These are phyloP conservation scores for Magnolia officinalis DNA, from an alignment of 164 flowering plant genomes.

Conservation along the genomic window DNA sequence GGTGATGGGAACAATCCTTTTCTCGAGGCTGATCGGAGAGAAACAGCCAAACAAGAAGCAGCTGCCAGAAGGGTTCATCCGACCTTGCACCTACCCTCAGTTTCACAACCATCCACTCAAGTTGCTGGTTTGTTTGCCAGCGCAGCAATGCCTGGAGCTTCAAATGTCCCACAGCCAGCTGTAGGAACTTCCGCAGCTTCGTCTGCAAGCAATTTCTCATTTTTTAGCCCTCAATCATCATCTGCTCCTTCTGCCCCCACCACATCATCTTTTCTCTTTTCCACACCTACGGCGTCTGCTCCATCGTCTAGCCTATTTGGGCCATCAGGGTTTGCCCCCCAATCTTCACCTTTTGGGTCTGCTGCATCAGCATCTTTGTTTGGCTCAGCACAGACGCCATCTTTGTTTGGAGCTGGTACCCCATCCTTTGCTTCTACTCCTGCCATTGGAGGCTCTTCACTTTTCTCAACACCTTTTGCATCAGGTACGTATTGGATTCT, in stretches of 20 bases:
- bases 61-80: slow-evolving; percentile 94
- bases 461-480: slow-evolving; percentile 33
- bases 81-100: slow-evolving; percentile 72
- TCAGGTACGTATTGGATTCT: slow-evolving; percentile 41
- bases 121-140: slow-evolving; percentile 62
- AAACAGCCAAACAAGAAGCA: slow-evolving; percentile 88
- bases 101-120: slow-evolving; percentile 67
- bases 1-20: slow-evolving; percentile 89
- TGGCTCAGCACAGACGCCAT: slow-evolving; percentile 54
- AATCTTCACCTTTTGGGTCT: slow-evolving; percentile 50
- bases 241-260: slow-evolving; percentile 45
- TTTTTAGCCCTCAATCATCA: slow-evolving; percentile 50
- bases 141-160: slow-evolving; percentile 43
- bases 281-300: slow-evolving; percentile 62
- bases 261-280: slow-evolving; percentile 49
- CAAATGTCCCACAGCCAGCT: slow-evolving; percentile 44
- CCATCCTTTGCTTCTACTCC: slow-evolving; percentile 50
- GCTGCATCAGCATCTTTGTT: slow-evolving; percentile 52
- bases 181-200: slow-evolving; percentile 45
- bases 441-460: slow-evolving; percentile 24
- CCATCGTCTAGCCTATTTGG: slow-evolving; percentile 51
- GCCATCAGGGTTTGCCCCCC: slow-evolving; percentile 54
- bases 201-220: slow-evolving; percentile 59
- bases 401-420: slow-evolving; percentile 42
- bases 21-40: slow-evolving; percentile 93